Base-by-base conservation (phyloP, 2,329 filamentous ascomycete species). In the Akanthomyces lecanii region DNA sequence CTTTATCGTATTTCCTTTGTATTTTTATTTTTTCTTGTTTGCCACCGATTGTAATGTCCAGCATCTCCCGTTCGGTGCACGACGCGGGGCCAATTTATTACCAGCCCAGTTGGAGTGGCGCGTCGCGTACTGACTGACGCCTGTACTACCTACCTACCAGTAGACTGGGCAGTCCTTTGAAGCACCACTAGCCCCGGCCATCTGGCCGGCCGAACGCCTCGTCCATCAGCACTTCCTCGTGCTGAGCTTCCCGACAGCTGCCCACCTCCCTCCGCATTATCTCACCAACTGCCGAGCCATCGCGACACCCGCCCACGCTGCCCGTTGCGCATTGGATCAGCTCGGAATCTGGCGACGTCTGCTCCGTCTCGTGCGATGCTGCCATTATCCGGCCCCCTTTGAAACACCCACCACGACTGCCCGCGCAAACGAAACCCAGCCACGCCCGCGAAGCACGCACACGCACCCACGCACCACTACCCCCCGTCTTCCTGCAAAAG, bases 191-290 rank as follows among this genome's bases (percentile, higher is more conserved):
- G n/a, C 33, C 44, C 45, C 57, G 23, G 50, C 42, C 23, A 38
- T 28, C 51, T 44, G 25, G 48, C 48, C 48, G 42, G 28, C 55
- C 55, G 44, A 48, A 58, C 55, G 55, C 55, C 55, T 48, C 44
- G 28, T 36, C 36, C 53, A 56, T 28, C 53, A 42, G 40, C 44
- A 61, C 23, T 55, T 56, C 44, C 52, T 45, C 40, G 59, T 40
- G 28, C 40, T 38, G 60, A 62, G 42, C 44, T 50, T 33, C 44
- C 28, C 40, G 42, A 51, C 28, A 62, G 52, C 52, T 50, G 51
- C 60, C 60, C 60, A 48, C 51, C 57, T 61, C 57, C 33, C 57
- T 61, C 60, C 52, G 45, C 51, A 56, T 55, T 56, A 50, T 44
- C 44, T 40, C 56, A 51, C 44, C 51, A 47, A 53, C 52, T 50